Conservation (phyloP, 176 grass and related monocot species). For the Rhynchospora tenuis region DNA sequence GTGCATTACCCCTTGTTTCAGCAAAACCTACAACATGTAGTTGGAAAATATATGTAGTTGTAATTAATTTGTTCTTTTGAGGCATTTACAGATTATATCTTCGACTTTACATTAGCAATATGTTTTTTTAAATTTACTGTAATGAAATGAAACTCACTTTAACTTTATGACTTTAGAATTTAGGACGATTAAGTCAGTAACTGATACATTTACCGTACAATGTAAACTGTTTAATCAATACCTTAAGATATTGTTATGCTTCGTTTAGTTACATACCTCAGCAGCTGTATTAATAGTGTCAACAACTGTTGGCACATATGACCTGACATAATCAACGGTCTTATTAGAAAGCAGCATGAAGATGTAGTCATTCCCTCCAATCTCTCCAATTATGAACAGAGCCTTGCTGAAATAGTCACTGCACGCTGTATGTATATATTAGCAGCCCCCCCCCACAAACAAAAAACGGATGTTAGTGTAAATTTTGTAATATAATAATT, state of each 20-base stretch:
- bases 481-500: not conserved
- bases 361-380: slow-evolving; percentile 28
- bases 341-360: slow-evolving; percentile 16
- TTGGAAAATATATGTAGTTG: not conserved
- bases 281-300: slow-evolving; percentile 8
- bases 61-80: not conserved
- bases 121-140: too few species aligned
- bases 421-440: slow-evolving; percentile 26
- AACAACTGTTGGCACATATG: slow-evolving; percentile 13
- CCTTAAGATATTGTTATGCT: not conserved
- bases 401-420: slow-evolving; percentile 22
- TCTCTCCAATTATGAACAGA: slow-evolving; percentile 25
- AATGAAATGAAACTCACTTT: too few species aligned
- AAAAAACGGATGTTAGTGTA: not conserved
- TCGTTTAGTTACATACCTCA: slow-evolving; percentile 15
- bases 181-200: not conserved
- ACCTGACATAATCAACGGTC: slow-evolving; percentile 13
- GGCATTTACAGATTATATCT: not conserved
- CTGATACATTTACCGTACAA: not conserved
- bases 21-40: slow-evolving; percentile 15
- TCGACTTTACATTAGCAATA: not conserved
- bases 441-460: too few species aligned
- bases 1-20: slow-evolving; percentile 21
- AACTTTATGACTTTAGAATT: too few species aligned
- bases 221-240: not conserved